Percentiles rank a stretch among this genome's conserved stretches.
Evolutionary conservation across 495 filamentous ascomycete genomes (phyloP).

Genomic region (Aspergillus carlsbadensis): DNA sequence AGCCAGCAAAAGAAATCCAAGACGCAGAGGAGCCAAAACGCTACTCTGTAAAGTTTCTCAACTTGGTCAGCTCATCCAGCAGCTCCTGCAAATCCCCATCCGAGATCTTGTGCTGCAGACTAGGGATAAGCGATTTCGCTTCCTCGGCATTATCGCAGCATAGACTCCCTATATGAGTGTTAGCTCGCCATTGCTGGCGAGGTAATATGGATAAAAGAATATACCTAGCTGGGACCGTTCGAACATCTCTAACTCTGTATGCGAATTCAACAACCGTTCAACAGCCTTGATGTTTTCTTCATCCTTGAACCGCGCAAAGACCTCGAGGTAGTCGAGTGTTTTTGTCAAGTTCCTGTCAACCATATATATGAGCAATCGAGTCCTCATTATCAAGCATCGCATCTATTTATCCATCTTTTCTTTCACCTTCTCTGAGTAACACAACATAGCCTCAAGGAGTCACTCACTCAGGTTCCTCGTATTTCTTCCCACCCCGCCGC

Average conservation of each 20-base stretch:
- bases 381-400: neutral
- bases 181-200: neutral
- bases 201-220: slow-evolving; percentile 21
- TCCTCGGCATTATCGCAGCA: slow-evolving; percentile 92
- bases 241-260: slow-evolving; percentile 81
- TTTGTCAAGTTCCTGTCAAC: slow-evolving; percentile 63
- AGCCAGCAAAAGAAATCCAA: neutral
- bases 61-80: slow-evolving; percentile 84
- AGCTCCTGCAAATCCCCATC: slow-evolving; percentile 86
- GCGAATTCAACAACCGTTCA: slow-evolving; percentile 73
- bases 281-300: slow-evolving; percentile 92
- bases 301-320: slow-evolving; percentile 91
- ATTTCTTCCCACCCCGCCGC: slow-evolving; percentile 44
- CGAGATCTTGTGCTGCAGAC: slow-evolving; percentile 78
- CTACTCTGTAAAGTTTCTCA: slow-evolving; percentile 58
- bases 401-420: neutral
- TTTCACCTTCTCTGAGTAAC: too few relatives aligned
- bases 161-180: slow-evolving; percentile 62
- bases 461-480: slow-evolving; percentile 52
- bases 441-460: too few relatives aligned
- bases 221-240: slow-evolving; percentile 90
- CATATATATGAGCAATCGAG: too few relatives aligned
- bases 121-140: slow-evolving; percentile 94
- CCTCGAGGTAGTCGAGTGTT: slow-evolving; percentile 86
- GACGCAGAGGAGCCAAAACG: neutral